These are phyloP conservation scores for Cylindrodendrum hubeiense DNA, from an alignment of 2,329 filamentous ascomycete genomes.

Conservation along the genomic window DNA sequence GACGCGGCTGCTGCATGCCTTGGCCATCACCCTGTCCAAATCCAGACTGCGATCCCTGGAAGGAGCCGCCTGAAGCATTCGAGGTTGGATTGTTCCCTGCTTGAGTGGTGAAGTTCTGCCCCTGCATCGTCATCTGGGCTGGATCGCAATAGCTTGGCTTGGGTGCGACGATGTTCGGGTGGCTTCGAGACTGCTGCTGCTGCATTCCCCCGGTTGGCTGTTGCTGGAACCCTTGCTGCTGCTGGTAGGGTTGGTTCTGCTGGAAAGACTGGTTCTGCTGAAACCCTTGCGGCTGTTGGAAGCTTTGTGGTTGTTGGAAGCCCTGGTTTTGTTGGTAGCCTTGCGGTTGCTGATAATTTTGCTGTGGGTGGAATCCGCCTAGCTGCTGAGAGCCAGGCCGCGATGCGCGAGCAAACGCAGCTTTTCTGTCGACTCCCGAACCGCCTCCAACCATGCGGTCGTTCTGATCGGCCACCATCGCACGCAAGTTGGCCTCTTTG, in stretches of 20 bases:
- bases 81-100: background rate
- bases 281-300: background rate
- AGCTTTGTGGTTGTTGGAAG: background rate
- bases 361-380: background rate
- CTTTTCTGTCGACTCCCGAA: background rate
- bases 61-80: background rate
- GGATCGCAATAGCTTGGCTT: background rate
- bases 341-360: background rate
- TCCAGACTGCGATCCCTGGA: background rate
- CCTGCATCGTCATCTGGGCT: background rate
- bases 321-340: background rate
- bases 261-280: background rate
- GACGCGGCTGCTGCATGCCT: background rate
- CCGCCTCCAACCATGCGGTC: background rate
- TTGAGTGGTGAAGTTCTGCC: background rate
- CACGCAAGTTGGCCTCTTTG: constrained; percentile 7
- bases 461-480: background rate
- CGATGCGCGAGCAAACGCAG: background rate
- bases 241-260: background rate
- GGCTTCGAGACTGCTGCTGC: background rate
- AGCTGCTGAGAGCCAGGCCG: background rate
- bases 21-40: background rate
- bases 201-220: background rate
- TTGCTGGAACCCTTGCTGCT: background rate
- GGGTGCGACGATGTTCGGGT: background rate